phyloP scores from a whole-genome alignment of 2,329 filamentous ascomycete genomes.

The Diplodia intermedia region DNA sequence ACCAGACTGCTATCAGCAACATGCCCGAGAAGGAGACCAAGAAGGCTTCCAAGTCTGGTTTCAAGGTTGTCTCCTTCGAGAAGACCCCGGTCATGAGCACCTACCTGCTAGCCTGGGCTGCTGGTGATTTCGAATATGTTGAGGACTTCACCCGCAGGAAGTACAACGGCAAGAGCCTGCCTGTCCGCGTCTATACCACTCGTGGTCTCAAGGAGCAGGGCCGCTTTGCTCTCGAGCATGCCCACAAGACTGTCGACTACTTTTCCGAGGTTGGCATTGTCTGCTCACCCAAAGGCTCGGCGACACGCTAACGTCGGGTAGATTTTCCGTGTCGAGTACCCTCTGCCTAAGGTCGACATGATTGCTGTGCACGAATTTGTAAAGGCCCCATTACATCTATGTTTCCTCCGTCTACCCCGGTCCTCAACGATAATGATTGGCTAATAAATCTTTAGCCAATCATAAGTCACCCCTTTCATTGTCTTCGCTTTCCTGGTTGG shows the following conservation, averaged over 20 bases:
- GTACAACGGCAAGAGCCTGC: slow-evolving; percentile 89
- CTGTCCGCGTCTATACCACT: slow-evolving; percentile 95
- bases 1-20: slow-evolving; percentile 89
- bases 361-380: slow-evolving; percentile 94
- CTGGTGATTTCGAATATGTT: slow-evolving; percentile 96
- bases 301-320: slow-evolving; percentile 35
- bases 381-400: slow-evolving; percentile 37
- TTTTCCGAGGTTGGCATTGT: slow-evolving; percentile 75
- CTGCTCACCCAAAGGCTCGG: background rate
- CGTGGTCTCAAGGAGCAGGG: slow-evolving; percentile 93
- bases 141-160: slow-evolving; percentile 88
- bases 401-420: slow-evolving; percentile 39
- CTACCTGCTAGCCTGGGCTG: slow-evolving; percentile 88
- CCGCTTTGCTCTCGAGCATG: slow-evolving; percentile 85
- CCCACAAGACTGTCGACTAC: slow-evolving; percentile 92
- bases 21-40: slow-evolving; percentile 81
- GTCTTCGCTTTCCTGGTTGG: background rate
- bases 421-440: slow-evolving; percentile 22
- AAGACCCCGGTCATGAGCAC: slow-evolving; percentile 88
- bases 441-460: slow-evolving; percentile 45
- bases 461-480: slow-evolving; percentile 46
- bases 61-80: slow-evolving; percentile 77
- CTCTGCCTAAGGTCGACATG: slow-evolving; percentile 88
- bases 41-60: slow-evolving; percentile 67
- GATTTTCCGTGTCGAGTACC: slow-evolving; percentile 91